Evolutionary conservation across 2,329 filamentous ascomycete genomes (phyloP), one percentile per base, ranked within the genome.

Genomic region (Fusarium lateritium): DNA sequence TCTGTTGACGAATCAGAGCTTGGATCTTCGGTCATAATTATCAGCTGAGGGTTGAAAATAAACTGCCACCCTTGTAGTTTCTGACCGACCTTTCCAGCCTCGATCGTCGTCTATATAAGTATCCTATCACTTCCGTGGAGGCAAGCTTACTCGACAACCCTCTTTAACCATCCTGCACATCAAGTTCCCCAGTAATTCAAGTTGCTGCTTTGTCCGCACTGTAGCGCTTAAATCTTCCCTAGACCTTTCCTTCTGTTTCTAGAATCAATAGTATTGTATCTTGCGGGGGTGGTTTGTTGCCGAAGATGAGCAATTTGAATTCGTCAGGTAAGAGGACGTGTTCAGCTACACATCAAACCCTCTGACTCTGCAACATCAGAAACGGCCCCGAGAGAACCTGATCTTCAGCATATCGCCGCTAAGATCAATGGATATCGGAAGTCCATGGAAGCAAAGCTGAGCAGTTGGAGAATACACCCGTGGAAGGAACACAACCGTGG

Each of bases 401-500:
- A 40, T 9, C 24, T 56, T 2, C 24, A 40, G 19, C 34, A 49
- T 17, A 56, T 39, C 24, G 2, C 13, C 1, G 17, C 1, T 1
- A 50, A 31, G 24, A 40, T 56, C 3, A 9, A 38, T 6, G 15
- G 28, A 14, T 56, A 56, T 7, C 43, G 53, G n/a, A 39, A 33
- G 1, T 17, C 0, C 15, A 56, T 56, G 43, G 4, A 50, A 21
- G 24, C 36, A 1, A 50, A 19, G 17, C 4, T 39, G 2, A 14
- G n/a, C 34, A 14, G 1, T 13, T 17, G 10, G 24, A 0, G 14
- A 1, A 3, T 31, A 1, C 43, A 50, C 7, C 53, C 53, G 1
- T 56, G 53, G 53, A 36, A 50, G 31, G 43, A 56, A n/a, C 19
- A 21, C 15, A 31, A 56, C 19, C 53, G 38, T 15, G 19, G 7